phyloP scores from a whole-genome alignment of 495 filamentous ascomycete genomes.

The Aspergillus ostianus region DNA sequence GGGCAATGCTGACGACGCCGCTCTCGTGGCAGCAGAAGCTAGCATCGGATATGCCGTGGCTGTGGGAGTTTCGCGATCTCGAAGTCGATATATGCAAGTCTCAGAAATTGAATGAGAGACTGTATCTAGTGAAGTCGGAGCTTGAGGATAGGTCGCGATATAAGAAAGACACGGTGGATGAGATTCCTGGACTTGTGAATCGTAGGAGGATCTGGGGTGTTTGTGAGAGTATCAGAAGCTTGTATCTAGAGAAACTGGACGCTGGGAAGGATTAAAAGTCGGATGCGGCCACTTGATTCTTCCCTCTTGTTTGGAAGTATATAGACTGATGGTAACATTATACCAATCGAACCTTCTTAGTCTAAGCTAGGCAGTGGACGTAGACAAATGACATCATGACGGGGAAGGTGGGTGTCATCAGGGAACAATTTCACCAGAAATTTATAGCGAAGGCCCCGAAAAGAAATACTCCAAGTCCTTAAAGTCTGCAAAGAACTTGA shows the following conservation, averaged over 20 bases:
- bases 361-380: too few species aligned
- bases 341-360: too few species aligned
- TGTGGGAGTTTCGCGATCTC: constrained; percentile 4
- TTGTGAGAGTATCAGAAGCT: background rate
- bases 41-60: background rate
- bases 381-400: too few species aligned
- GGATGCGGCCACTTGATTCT: too few species aligned
- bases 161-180: background rate
- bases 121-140: background rate
- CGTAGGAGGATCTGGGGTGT: constrained; percentile 4
- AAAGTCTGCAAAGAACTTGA: too few species aligned
- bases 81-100: background rate
- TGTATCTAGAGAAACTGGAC: background rate
- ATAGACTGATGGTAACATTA: too few species aligned
- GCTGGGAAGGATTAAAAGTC: background rate
- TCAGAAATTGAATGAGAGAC: background rate
- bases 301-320: background rate
- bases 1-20: background rate
- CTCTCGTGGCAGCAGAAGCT: background rate
- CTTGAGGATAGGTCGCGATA: background rate
- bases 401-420: too few species aligned
- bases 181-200: constrained; percentile 1
- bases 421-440: too few species aligned
- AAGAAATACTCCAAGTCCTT: too few species aligned
- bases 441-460: too few species aligned